Conservation (phyloP, 805 yeast species). For the Lachancea thermotolerans region DNA sequence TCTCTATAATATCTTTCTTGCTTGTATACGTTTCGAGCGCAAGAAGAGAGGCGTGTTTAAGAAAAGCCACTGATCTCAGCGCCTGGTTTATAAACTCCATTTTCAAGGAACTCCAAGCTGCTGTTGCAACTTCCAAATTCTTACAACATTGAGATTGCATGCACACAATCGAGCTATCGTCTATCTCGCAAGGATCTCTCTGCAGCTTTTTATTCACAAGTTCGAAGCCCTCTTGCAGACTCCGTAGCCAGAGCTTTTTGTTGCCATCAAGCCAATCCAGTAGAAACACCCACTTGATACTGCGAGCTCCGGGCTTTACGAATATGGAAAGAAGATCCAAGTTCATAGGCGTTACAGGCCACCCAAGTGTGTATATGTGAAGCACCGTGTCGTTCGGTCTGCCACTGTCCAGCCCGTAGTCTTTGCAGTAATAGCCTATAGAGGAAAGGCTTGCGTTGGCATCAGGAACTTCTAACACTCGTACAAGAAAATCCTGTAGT, state of each 20-base stretch:
- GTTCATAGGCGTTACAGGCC: background rate
- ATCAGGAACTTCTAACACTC: slow-evolving; percentile 1
- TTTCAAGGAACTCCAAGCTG: slow-evolving; percentile 19
- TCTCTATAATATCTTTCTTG: background rate
- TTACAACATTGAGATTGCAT: slow-evolving; percentile 15
- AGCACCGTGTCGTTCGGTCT: background rate
- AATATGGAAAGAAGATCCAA: slow-evolving; percentile 4
- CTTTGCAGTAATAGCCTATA: slow-evolving; percentile 2
- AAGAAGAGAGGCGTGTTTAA: slow-evolving; percentile 11
- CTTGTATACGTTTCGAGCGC: slow-evolving; percentile 7
- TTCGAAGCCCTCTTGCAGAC: slow-evolving; percentile 7
- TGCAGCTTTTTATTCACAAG: slow-evolving; percentile 1
- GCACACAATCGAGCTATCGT: slow-evolving; percentile 11
- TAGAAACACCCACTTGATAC: slow-evolving; percentile 9
- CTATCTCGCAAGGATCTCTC: background rate
- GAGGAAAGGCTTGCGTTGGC: slow-evolving; percentile 1
- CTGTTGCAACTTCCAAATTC: slow-evolving; percentile 14
- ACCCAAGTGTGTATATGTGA: slow-evolving; percentile 3
- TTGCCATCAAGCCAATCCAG: slow-evolving; percentile 20
- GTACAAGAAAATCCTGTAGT: background rate
- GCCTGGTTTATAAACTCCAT: slow-evolving; percentile 24
- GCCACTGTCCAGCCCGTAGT: background rate
- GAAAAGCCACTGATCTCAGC: slow-evolving; percentile 17
- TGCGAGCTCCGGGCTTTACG: background rate
- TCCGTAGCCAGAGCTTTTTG: slow-evolving; percentile 20